Evolutionary conservation across 208 protist species (phyloP).

Genomic region (Trypanosoma avium): DNA sequence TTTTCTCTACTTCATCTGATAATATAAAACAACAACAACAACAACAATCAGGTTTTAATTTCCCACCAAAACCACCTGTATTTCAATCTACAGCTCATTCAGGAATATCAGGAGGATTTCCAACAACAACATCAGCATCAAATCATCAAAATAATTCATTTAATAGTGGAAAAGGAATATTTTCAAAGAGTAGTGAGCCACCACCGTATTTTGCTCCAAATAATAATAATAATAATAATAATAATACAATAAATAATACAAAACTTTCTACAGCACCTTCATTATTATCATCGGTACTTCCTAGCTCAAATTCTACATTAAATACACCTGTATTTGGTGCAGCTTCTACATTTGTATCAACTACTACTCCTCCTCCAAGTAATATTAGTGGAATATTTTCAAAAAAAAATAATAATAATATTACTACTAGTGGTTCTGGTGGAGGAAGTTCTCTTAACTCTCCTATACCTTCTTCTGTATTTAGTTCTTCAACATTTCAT

Average conservation of each 20-base stretch:
- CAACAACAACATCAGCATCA: not conserved
- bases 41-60: not conserved
- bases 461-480: not conserved
- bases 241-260: not conserved
- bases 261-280: no score
- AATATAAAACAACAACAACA: not conserved
- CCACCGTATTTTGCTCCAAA: not conserved
- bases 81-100: no score
- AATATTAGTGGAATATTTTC: not conserved
- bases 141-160: no score
- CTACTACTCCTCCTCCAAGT: not conserved
- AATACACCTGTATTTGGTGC: slow-evolving; percentile 4
- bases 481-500: slow-evolving; percentile 1
- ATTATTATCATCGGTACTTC: no score
- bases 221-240: not conserved
- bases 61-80: not conserved
- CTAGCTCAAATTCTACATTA: no score
- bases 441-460: not conserved
- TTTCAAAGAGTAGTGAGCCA: not conserved
- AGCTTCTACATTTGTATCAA: not conserved
- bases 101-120: not conserved
- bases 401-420: slow-evolving; percentile 3
- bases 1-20: not conserved
- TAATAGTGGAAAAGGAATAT: not conserved
- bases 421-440: not conserved